These are phyloP conservation scores for Trichaptum fuscoviolaceum DNA, from an alignment of 768 basidiomycete species.

Conservation along the genomic window DNA sequence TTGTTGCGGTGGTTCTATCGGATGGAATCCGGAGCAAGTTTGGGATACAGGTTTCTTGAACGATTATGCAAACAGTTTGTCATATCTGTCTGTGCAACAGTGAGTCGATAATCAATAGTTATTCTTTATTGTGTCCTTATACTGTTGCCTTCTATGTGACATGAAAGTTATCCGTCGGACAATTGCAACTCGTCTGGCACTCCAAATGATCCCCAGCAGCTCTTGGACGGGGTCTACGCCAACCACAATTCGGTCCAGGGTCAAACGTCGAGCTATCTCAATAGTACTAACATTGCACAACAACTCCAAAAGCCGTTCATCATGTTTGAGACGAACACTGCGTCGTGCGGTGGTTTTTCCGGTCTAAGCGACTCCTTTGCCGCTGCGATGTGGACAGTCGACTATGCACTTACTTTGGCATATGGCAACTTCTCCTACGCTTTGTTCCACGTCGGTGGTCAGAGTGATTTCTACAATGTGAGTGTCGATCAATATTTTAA, in stretches of 20 bases:
- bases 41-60: slow-evolving; percentile 49
- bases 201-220: slow-evolving; percentile 35
- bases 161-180: slow-evolving; percentile 48
- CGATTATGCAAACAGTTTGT: slow-evolving; percentile 35
- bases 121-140: slow-evolving; percentile 3
- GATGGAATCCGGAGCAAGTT: slow-evolving; percentile 47
- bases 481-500: slow-evolving; percentile 23
- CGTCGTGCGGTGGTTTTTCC: slow-evolving; percentile 43
- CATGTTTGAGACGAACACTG: slow-evolving; percentile 58
- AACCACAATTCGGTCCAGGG: slow-evolving; percentile 48
- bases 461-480: slow-evolving; percentile 62
- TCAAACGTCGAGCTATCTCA: slow-evolving; percentile 49
- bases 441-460: slow-evolving; percentile 53
- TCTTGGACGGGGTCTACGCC: slow-evolving; percentile 48
- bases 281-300: slow-evolving; percentile 38
- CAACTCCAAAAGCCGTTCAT: slow-evolving; percentile 37
- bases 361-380: slow-evolving; percentile 55
- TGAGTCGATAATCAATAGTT: slow-evolving; percentile 17
- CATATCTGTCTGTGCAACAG: slow-evolving; percentile 52
- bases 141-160: slow-evolving; percentile 22
- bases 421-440: slow-evolving; percentile 40
- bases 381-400: slow-evolving; percentile 48
- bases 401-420: slow-evolving; percentile 50
- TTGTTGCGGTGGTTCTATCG: slow-evolving; percentile 33
- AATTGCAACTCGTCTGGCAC: slow-evolving; percentile 53